phyloP scores from a whole-genome alignment of 192 early-diverging fungal species.

The Coemansia sp. region DNA sequence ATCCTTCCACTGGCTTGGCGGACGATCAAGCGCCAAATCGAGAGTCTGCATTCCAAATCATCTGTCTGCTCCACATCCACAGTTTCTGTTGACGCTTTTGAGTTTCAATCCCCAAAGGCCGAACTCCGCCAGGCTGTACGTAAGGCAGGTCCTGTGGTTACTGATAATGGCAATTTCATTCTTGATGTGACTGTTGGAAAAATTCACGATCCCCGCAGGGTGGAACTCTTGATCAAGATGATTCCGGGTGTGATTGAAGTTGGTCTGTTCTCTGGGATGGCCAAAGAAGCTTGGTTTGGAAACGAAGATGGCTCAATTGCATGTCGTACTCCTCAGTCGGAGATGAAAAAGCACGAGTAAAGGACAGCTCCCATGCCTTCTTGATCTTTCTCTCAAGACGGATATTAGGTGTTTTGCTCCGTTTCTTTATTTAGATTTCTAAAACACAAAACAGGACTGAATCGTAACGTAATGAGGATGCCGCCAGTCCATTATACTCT shows the following conservation, averaged over 20 bases:
- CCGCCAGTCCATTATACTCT: too few relatives aligned
- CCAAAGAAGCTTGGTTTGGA: slow-evolving; percentile 82
- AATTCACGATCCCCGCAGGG: slow-evolving; percentile 62
- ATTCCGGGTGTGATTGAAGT: slow-evolving; percentile 91
- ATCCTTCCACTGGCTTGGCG: slow-evolving; percentile 82
- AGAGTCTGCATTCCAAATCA: slow-evolving; percentile 31
- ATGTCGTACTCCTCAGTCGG: slow-evolving; percentile 32
- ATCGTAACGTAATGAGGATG: neutral
- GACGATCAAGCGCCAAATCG: slow-evolving; percentile 58
- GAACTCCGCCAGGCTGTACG: slow-evolving; percentile 77
- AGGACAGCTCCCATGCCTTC: neutral
- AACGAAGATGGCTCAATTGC: slow-evolving; percentile 65
- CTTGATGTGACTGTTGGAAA: slow-evolving; percentile 82
- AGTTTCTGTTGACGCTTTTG: slow-evolving; percentile 13
- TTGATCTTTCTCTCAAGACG: too few relatives aligned
- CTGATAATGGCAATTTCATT: slow-evolving; percentile 92
- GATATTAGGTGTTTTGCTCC: neutral
- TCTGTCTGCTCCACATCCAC: slow-evolving; percentile 2
- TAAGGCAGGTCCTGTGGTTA: slow-evolving; percentile 93
- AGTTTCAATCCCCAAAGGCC: slow-evolving; percentile 51
- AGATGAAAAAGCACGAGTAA: slow-evolving; percentile 19
- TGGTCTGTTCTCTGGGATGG: slow-evolving; percentile 88
- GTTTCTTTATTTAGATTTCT: neutral
- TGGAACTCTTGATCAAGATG: slow-evolving; percentile 61
- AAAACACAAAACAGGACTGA: neutral